Evolutionary conservation across 495 filamentous ascomycete genomes (phyloP).

Genomic region (Podospora australis): DNA sequence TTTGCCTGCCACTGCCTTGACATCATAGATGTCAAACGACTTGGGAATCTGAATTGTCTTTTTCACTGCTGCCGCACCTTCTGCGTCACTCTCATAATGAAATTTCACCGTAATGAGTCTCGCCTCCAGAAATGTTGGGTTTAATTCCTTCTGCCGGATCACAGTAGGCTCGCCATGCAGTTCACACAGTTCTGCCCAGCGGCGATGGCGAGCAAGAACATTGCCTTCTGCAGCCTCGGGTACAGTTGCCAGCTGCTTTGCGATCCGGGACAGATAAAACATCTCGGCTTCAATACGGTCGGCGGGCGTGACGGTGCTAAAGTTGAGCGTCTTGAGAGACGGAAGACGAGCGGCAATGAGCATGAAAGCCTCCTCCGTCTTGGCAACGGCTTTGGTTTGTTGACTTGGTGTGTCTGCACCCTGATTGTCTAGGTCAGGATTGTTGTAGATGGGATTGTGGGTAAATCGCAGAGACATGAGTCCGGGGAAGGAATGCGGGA

Average conservation of each 20-base stretch:
- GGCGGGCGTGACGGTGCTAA: slow-evolving; percentile 58
- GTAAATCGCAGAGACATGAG: slow-evolving; percentile 66
- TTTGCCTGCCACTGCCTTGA: slow-evolving; percentile 70
- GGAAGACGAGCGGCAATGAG: slow-evolving; percentile 73
- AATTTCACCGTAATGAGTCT: slow-evolving; percentile 64
- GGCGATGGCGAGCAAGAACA: slow-evolving; percentile 55
- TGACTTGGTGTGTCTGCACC: slow-evolving; percentile 20
- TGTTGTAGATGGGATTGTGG: slow-evolving; percentile 74
- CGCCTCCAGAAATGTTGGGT: slow-evolving; percentile 66
- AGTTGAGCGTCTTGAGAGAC: slow-evolving; percentile 66
- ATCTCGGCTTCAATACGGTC: slow-evolving; percentile 84
- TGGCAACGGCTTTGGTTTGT: slow-evolving; percentile 21
- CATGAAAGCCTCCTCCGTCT: slow-evolving; percentile 67
- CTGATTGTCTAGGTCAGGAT: slow-evolving; percentile 36
- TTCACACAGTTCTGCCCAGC: slow-evolving; percentile 67
- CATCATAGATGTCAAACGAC: slow-evolving; percentile 67
- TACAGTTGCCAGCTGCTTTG: slow-evolving; percentile 58
- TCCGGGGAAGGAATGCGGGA: slow-evolving; percentile 62
- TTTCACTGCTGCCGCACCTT: slow-evolving; percentile 10
- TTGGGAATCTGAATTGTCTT: slow-evolving; percentile 58
- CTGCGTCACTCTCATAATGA: slow-evolving; percentile 19
- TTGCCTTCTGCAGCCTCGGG: slow-evolving; percentile 46
- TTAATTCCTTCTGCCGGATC: slow-evolving; percentile 43
- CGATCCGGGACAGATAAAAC: slow-evolving; percentile 83
- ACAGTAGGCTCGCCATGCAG: slow-evolving; percentile 61